phyloP scores from a whole-genome alignment of 1,284 basidiomycete genomes.

The Ceratobasidium sp. region DNA sequence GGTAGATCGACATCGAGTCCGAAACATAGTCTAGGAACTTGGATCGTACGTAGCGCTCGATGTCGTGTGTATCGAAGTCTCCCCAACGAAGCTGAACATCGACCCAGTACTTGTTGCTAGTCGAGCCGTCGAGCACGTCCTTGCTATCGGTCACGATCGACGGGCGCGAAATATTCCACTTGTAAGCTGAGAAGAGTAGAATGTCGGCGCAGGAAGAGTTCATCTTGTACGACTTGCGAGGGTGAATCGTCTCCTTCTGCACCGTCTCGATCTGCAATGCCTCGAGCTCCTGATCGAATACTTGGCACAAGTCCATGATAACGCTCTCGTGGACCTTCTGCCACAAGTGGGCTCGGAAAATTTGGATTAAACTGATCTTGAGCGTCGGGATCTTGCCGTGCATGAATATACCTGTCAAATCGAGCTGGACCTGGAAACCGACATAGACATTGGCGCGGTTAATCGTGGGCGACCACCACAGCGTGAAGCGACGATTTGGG shows the following conservation, averaged over 20 bases:
- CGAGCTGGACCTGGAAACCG: constrained; percentile 99
- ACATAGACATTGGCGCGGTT: constrained; percentile 99
- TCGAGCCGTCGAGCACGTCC: constrained; percentile 96
- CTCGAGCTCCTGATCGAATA: constrained; percentile 98
- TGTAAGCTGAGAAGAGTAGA: constrained; percentile 95
- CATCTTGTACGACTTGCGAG: constrained; percentile 99
- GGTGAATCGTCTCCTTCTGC: constrained; percentile 99
- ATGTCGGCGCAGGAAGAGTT: constrained; percentile 98
- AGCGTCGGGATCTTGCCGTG: constrained; percentile 98
- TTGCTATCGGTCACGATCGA: constrained; percentile 96
- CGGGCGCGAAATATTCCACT: constrained; percentile 98
- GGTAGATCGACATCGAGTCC: constrained; percentile 97
- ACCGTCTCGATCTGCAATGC: constrained; percentile 99
- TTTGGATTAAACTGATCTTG: constrained; percentile 98
- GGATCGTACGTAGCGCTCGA: constrained; percentile 95
- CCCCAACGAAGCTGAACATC: constrained; percentile 99
- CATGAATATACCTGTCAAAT: constrained; percentile 95
- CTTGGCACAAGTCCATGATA: constrained; percentile 99
- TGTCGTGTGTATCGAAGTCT: constrained; percentile 99
- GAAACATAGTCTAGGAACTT: constrained; percentile 98
- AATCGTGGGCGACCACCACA: constrained; percentile 99
- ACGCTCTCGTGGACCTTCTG: constrained; percentile 90
- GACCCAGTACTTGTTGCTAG: constrained; percentile 99
- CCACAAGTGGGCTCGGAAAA: constrained; percentile 99
- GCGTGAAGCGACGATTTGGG: constrained; percentile 99